A percentile compares a stretch with the other conserved stretches of the same genome.
phyloP scores from a whole-genome alignment of 768 basidiomycete genomes.

The Leucosporidium yakuticum region DNA sequence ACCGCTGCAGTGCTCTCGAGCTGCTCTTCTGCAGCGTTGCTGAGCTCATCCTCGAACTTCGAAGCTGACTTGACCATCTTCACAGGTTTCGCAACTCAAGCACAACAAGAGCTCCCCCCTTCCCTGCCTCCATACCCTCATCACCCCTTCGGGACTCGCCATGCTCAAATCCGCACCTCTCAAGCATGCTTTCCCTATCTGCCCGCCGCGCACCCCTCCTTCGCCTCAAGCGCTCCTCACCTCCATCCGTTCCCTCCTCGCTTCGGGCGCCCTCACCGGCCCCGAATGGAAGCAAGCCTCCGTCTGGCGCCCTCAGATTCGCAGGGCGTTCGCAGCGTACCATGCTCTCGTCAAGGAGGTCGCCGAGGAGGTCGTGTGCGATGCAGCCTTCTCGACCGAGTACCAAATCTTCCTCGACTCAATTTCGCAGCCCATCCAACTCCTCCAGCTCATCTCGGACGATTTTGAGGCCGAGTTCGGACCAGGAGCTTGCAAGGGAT shows the following conservation, averaged over 20 bases:
- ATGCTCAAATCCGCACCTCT: conserved; percentile 33
- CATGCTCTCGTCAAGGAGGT: conserved; percentile 21
- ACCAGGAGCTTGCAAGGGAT: conserved; percentile 19
- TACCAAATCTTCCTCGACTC: conserved; percentile 33
- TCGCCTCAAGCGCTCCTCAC: conserved; percentile 26
- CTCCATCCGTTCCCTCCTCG: conserved; percentile 26
- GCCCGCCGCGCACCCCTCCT: conserved; percentile 21
- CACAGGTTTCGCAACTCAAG: conserved; percentile 18
- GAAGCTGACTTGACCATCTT: background rate
- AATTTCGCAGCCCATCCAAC: conserved; percentile 30
- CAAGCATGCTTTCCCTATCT: conserved; percentile 31
- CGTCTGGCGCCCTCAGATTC: conserved; percentile 25
- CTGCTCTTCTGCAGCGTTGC: background rate
- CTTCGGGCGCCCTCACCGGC: conserved; percentile 13
- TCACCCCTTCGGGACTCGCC: conserved; percentile 25
- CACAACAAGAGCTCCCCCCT: conserved; percentile 9
- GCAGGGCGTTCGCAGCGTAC: conserved; percentile 27
- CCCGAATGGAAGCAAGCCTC: conserved; percentile 18
- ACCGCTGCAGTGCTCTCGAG: background rate
- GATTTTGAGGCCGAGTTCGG: conserved; percentile 35
- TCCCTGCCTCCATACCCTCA: conserved; percentile 32
- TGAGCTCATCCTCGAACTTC: background rate
- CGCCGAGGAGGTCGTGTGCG: conserved; percentile 29
- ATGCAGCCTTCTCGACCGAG: conserved; percentile 19
- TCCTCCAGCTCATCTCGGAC: conserved; percentile 31